A percentile compares a stretch with the other conserved stretches of the same genome.
phyloP scores from a whole-genome alignment of 768 basidiomycete genomes.

The Mycena floridula region DNA sequence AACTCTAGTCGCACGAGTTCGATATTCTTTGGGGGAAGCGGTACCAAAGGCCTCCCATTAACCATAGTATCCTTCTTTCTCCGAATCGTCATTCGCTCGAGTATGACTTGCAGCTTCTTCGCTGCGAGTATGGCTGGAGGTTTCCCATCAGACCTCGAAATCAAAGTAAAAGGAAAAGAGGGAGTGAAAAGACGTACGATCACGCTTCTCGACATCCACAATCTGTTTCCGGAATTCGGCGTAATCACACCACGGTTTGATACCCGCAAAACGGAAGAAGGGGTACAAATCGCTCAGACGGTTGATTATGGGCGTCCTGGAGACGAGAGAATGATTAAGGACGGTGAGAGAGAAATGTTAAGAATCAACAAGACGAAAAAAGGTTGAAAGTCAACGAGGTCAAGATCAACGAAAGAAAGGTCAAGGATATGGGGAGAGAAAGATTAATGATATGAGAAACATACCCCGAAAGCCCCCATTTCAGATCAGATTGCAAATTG shows the following conservation, averaged over 20 bases:
- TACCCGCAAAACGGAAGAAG: conserved; percentile 34
- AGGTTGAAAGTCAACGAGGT: too few relatives aligned
- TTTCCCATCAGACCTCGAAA: too few relatives aligned
- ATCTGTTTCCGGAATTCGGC: conserved; percentile 32
- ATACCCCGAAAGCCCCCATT: conserved; percentile 71
- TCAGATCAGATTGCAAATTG: too few relatives aligned
- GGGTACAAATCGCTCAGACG: conserved; percentile 50
- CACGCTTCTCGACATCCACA: conserved; percentile 38
- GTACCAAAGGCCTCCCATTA: conserved; percentile 61
- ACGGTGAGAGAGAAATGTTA: too few relatives aligned
- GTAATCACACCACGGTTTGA: conserved; percentile 45
- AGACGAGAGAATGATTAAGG: too few relatives aligned
- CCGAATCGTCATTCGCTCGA: conserved; percentile 47
- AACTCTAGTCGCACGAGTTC: conserved; percentile 50
- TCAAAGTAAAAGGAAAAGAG: conserved; percentile 2
- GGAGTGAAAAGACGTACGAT: too few relatives aligned
- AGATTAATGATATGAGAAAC: too few relatives aligned
- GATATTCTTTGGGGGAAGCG: conserved; percentile 52
- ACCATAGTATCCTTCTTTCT: conserved; percentile 59
- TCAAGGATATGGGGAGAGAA: too few relatives aligned
- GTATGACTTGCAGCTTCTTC: conserved; percentile 51
- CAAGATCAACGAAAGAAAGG: too few relatives aligned
- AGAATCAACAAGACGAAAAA: too few relatives aligned
- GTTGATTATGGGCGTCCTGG: conserved; percentile 66
- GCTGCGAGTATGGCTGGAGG: conserved; percentile 53